Base-by-base conservation (phyloP, 2,329 filamentous ascomycete species). In the Paracorniculantispora psalliotae region DNA sequence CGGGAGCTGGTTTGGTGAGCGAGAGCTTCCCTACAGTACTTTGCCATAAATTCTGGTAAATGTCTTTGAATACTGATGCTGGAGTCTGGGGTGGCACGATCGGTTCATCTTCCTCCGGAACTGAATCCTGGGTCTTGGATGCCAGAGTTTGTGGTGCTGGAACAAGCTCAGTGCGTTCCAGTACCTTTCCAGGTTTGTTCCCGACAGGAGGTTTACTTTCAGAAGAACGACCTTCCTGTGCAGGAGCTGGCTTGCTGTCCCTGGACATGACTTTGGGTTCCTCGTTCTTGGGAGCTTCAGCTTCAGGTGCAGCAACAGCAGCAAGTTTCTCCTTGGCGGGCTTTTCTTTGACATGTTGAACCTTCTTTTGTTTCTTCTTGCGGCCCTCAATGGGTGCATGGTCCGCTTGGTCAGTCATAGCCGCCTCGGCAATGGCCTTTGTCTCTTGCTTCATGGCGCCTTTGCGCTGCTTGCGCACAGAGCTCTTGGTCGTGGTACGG, bases 341-440 rank as follows among this genome's bases (percentile, higher is more conserved):
- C 51, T 62, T 58, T 0, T 65, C 56, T 46, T 72, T 71, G 8
- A 57, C 35, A 15, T 72, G 71, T 66, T 84, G 87, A 66, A 88
- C 85, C 73, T 91, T 93, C 78, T 90, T 92, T 70, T 90, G 84
- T 75, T 93, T 94, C 79, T 91, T 93, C 78, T 92, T 92, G 55
- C 90, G 84, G 35, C 89, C 89, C 51, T 91, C 71, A 43, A 96
- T 88, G 0, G 91, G 90, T 8, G 85, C 90, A 64, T 84, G 81
- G 63, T 84, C 81, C 54, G 83, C 78, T 13, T 79, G 71, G 60
- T 87, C 85, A 15, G 74, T 67, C 51, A 79, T 78, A 63, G 81
- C 67, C 1, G 74, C 65, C 62, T 84, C 82, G 3, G 73, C 75
- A 61, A 86, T 79, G 35, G 79, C 70, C 19, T 78, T 80, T 2